phyloP scores from a whole-genome alignment of 2,329 filamentous ascomycete genomes.

The Arthrobotrys entomopaga region DNA sequence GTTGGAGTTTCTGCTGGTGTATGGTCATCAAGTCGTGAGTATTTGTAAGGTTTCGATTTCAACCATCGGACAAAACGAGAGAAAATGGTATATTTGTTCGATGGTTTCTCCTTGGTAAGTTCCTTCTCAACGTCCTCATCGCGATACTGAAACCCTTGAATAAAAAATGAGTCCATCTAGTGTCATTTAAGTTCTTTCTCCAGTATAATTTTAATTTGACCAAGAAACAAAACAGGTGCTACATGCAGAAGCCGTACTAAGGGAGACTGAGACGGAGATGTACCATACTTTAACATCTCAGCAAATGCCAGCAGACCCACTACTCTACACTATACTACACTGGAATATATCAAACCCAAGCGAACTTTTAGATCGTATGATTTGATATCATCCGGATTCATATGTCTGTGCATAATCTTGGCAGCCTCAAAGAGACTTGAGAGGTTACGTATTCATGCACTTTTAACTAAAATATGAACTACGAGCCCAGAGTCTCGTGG shows the following conservation, averaged over 20 bases:
- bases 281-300: too few relatives aligned
- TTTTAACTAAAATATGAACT: too few relatives aligned
- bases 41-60: neutral
- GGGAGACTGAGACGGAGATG: too few relatives aligned
- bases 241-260: neutral
- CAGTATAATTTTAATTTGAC: neutral
- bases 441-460: too few relatives aligned
- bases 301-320: too few relatives aligned
- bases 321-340: too few relatives aligned
- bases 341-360: too few relatives aligned
- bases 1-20: neutral
- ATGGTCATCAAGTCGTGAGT: neutral
- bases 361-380: too few relatives aligned
- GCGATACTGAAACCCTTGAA: neutral
- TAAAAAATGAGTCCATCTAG: constrained; percentile 4
- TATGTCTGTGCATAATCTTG: too few relatives aligned
- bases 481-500: too few relatives aligned
- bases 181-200: neutral
- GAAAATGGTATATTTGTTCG: neutral
- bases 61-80: neutral
- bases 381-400: too few relatives aligned
- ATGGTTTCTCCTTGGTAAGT: neutral
- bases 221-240: neutral
- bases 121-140: neutral
- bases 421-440: too few relatives aligned